Percentiles rank a stretch among this genome's conserved stretches.
Evolutionary conservation across 148 eudicot genomes (phyloP).

Genomic region (Cornus controversa): DNA sequence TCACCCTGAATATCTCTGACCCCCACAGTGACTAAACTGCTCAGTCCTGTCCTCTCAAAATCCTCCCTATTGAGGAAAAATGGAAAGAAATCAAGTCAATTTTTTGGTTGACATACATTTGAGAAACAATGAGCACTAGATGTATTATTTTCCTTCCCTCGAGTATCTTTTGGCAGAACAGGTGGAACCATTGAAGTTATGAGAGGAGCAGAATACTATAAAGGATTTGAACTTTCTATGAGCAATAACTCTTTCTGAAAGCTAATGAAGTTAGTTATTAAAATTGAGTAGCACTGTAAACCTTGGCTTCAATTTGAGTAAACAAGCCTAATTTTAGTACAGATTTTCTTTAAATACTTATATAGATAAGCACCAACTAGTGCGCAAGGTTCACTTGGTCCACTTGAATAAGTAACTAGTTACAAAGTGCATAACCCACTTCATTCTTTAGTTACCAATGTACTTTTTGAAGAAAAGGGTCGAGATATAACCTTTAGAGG

Average conservation of each 20-base stretch:
- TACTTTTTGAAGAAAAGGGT: not conserved
- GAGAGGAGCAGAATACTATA: not conserved
- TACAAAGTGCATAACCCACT: not conserved
- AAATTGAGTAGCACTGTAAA: too few relatives aligned
- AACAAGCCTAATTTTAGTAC: too few relatives aligned
- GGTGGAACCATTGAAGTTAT: not conserved
- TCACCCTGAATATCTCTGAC: slow-evolving; percentile 93
- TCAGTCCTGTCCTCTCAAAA: slow-evolving; percentile 78
- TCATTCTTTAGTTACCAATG: not conserved
- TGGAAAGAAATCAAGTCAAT: not conserved
- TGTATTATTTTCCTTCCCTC: not conserved
- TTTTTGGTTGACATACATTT: not conserved
- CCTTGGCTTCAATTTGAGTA: not conserved
- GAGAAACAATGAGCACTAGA: too few relatives aligned
- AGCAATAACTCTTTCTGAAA: too few relatives aligned
- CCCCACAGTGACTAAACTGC: slow-evolving; percentile 75
- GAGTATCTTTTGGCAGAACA: not conserved
- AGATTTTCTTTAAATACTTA: too few relatives aligned
- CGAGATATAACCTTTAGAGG: not conserved
- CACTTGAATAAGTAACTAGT: not conserved
- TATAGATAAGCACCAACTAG: too few relatives aligned
- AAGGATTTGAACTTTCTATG: too few relatives aligned
- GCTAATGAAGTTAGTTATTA: too few relatives aligned
- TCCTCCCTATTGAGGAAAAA: slow-evolving; percentile 58
- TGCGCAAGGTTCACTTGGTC: too few relatives aligned